These are phyloP conservation scores for Coemansia sp. DNA, from an alignment of 192 early-diverging fungal species.

Conservation along the genomic window DNA sequence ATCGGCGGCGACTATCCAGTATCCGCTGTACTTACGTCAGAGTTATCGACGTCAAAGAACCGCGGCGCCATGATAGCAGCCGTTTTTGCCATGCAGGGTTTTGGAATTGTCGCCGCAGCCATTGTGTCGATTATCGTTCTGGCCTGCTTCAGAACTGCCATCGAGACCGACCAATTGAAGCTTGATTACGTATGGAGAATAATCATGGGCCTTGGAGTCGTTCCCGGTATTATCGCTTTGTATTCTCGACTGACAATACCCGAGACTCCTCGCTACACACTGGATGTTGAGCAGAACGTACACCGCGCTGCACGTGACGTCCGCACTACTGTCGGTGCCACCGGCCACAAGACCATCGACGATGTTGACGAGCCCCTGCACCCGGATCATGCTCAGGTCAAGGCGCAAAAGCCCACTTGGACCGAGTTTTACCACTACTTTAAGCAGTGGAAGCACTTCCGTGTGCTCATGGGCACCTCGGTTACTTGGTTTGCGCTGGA, in stretches of 20 bases:
- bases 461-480: slow-evolving; percentile 71
- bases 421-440: slow-evolving; percentile 70
- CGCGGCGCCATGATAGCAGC: slow-evolving; percentile 89
- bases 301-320: slow-evolving; percentile 31
- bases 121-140: slow-evolving; percentile 71
- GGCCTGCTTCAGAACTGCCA: slow-evolving; percentile 63
- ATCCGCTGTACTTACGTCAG: slow-evolving; percentile 88
- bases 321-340: slow-evolving; percentile 17
- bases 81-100: slow-evolving; percentile 92
- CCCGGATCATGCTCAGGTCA: slow-evolving; percentile 29
- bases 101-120: slow-evolving; percentile 81
- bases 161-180: slow-evolving; percentile 60
- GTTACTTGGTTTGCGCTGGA: slow-evolving; percentile 76
- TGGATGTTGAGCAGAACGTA: slow-evolving; percentile 68
- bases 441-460: slow-evolving; percentile 75
- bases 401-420: slow-evolving; percentile 32
- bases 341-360: slow-evolving; percentile 16
- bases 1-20: slow-evolving; percentile 94
- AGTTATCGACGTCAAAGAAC: slow-evolving; percentile 76
- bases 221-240: slow-evolving; percentile 78
- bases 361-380: slow-evolving; percentile 45
- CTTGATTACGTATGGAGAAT: slow-evolving; percentile 90
- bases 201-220: slow-evolving; percentile 75
- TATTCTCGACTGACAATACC: slow-evolving; percentile 92
- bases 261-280: slow-evolving; percentile 89